Evolutionary conservation across 1,284 basidiomycete genomes (phyloP), one percentile per base, ranked within the genome.

Genomic region (Anthracocystis setariae): DNA sequence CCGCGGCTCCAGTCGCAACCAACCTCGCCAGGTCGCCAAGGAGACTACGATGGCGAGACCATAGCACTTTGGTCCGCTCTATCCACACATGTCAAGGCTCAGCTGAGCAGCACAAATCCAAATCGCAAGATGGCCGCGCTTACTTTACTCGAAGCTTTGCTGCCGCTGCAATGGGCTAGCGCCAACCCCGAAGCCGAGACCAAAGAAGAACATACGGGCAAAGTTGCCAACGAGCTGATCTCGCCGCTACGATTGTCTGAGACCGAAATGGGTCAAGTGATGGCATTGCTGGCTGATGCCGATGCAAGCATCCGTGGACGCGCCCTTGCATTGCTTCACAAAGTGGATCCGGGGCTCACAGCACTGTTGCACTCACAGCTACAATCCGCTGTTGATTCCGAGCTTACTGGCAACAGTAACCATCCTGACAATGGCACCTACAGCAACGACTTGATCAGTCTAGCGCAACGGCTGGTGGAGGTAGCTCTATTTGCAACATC

Each of bases 71-170:
- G 70, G 70, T 46, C 46, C 17, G 21, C 29, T 8, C n/a, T 68
- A 2, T 55, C 65, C 2, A 45, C 33, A 15, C 65, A 73, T 27
- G 25, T 68, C 35, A 49, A 55, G n/a, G 35, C 46, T 20, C 70
- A 73, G 46, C 50, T 73, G 13, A 25, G 39, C 10, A 68, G 60
- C 47, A 47, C 49, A 39, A 73, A 73, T 25, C 51, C 70, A 3
- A 73, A 68, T 20, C 55, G 70, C 24, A 73, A 68, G 39, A 38
- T 40, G 3, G 53, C 65, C 3, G 60, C 27, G 3, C 46, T 73
- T 18, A 15, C 32, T 5, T 25, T 73, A 17, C 57, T 73, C 21
- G 57, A 60, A 5, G 65, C 64, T 4, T 40, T 73, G 24, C 33
- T 64, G 13, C 56, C 60, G 0, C n/a, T 57, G 1, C 56, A 57